Evolutionary conservation across 495 filamentous ascomycete genomes (phyloP).

Genomic region (Recurvomyces mirabilis): DNA sequence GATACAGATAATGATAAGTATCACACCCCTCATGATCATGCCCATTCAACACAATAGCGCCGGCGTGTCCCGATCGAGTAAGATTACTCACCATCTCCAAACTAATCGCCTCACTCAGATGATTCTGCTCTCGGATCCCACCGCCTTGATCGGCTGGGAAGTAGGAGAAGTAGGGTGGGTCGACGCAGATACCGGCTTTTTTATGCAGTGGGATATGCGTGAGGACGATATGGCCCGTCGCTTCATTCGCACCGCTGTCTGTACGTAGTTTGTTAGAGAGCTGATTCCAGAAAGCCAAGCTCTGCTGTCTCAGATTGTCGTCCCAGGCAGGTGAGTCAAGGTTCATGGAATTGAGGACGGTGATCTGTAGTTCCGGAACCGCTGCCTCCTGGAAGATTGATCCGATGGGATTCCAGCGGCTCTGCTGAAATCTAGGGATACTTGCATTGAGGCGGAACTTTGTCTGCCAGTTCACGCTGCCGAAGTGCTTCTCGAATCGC

Average conservation of each 20-base stretch:
- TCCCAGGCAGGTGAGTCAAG: constrained; percentile 71
- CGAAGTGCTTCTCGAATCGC: constrained; percentile 74
- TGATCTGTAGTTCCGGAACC: constrained; percentile 57
- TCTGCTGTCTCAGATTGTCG: constrained; percentile 51
- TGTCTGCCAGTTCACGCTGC: constrained; percentile 77
- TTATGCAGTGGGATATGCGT: constrained; percentile 92
- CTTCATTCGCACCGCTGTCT: constrained; percentile 53
- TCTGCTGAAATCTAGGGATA: too few relatives aligned
- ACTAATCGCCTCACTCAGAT: constrained; percentile 57
- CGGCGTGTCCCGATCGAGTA: constrained; percentile 44
- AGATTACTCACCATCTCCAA: constrained; percentile 62
- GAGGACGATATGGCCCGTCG: constrained; percentile 54
- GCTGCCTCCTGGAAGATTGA: constrained; percentile 10
- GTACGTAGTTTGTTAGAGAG: constrained; percentile 49
- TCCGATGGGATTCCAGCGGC: too few relatives aligned
- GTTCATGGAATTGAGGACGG: constrained; percentile 84
- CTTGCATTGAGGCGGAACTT: constrained; percentile 41
- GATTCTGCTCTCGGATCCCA: constrained; percentile 84
- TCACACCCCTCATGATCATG: constrained; percentile 95
- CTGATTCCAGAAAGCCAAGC: constrained; percentile 73
- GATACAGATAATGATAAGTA: constrained; percentile 68
- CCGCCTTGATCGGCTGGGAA: constrained; percentile 45
- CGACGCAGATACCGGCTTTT: constrained; percentile 66
- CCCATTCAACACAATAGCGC: constrained; percentile 72
- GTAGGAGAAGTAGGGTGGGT: constrained; percentile 70